These are phyloP conservation scores for Chlorella sp. DNA, from an alignment of 139 green algal species.

Conservation along the genomic window DNA sequence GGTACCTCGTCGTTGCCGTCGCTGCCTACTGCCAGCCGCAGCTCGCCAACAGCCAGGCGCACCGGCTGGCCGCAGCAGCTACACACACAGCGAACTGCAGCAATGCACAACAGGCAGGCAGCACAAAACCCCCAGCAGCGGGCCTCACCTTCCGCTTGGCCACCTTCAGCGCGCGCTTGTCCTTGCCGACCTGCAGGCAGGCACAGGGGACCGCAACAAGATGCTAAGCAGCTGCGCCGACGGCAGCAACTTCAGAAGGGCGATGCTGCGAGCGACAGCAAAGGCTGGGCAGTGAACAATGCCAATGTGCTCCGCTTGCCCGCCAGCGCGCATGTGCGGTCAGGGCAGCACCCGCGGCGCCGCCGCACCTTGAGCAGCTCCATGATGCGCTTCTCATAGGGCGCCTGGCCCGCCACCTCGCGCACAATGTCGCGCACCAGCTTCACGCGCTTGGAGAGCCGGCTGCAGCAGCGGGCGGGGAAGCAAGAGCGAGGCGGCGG, in stretches of 20 bases:
- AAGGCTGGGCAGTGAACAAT: too few species aligned
- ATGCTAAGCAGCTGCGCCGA: too few species aligned
- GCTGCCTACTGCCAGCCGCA: too few species aligned
- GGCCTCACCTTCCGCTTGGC: slow-evolving; percentile 91
- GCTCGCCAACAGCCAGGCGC: too few species aligned
- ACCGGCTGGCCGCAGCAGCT: background rate
- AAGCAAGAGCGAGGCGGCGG: background rate
- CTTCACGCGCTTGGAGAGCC: slow-evolving; percentile 85
- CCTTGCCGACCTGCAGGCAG: slow-evolving; percentile 67
- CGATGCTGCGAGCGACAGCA: too few species aligned
- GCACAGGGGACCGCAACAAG: too few species aligned
- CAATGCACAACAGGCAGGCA: too few species aligned
- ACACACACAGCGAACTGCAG: background rate
- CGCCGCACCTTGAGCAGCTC: slow-evolving; percentile 91
- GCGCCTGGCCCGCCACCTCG: slow-evolving; percentile 93
- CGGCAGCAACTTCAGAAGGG: too few species aligned
- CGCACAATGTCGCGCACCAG: slow-evolving; percentile 91
- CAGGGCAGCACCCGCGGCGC: background rate
- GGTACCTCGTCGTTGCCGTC: too few species aligned
- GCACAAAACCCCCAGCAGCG: too few species aligned
- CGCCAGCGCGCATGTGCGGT: too few species aligned
- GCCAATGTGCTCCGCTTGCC: too few species aligned
- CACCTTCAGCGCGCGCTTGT: slow-evolving; percentile 97
- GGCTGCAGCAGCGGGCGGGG: slow-evolving; percentile 53
- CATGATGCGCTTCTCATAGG: slow-evolving; percentile 95